Percentiles rank a stretch among this genome's conserved stretches.
Conservation (phyloP, 1,139 yeast genomes). For the Geotrichum europaeum region DNA sequence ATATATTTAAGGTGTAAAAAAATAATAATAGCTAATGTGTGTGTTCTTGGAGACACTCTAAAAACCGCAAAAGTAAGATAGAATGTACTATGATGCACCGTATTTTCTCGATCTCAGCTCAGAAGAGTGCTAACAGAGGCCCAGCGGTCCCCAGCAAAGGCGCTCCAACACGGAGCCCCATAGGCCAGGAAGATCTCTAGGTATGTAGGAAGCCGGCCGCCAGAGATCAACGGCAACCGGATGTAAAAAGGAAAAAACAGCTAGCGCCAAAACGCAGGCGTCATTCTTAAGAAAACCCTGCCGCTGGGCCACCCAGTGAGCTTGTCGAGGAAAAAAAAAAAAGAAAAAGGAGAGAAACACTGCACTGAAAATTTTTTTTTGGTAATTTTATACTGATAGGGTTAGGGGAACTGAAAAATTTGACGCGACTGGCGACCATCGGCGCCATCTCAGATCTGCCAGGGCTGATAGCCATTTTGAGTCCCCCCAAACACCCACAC, state of each 20-base stretch:
- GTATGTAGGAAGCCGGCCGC: slow-evolving; percentile 1
- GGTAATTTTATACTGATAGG: not conserved
- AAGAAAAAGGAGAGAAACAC: not conserved
- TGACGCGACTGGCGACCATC: not conserved
- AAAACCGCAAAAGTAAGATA: slow-evolving; percentile 19
- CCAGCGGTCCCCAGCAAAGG: slow-evolving; percentile 1
- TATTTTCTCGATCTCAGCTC: slow-evolving; percentile 9
- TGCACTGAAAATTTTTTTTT: not conserved
- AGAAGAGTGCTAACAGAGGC: slow-evolving; percentile 2
- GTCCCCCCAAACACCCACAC: not conserved
- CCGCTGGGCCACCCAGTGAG: slow-evolving; percentile 8
- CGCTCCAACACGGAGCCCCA: slow-evolving; percentile 22
- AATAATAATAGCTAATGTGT: slow-evolving; percentile 20
- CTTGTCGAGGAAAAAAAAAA: slow-evolving; percentile 3
- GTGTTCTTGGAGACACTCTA: slow-evolving; percentile 32
- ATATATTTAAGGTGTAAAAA: not conserved
- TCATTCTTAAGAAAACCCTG: slow-evolving; percentile 6
- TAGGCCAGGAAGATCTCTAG: slow-evolving; percentile 19
- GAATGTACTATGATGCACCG: slow-evolving; percentile 32
- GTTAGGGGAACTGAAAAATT: not conserved
- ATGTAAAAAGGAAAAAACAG: not conserved
- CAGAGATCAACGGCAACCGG: slow-evolving; percentile 8
- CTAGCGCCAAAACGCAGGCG: not conserved
- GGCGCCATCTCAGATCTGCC: not conserved
- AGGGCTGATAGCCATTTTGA: not conserved